Evolutionary conservation across 331 rosid species (phyloP), one percentile per base, ranked within the genome.

Genomic region (Prunus yedoensis): DNA sequence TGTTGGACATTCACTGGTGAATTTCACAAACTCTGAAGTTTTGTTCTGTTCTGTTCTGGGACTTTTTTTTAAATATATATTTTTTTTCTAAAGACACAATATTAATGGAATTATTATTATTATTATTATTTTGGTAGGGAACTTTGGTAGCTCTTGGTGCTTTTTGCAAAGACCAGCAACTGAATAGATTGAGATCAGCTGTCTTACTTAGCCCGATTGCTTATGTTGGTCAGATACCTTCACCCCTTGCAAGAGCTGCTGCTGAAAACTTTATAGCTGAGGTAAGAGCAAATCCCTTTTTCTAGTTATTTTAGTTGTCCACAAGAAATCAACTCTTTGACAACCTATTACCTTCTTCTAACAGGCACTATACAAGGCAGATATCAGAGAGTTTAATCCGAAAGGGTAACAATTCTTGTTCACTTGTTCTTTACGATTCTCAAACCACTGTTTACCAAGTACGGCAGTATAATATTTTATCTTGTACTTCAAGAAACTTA

Each of bases 1-100:
- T 81, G 87, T 95, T 82, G 99, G 99, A 67, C 99, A 95, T 74
- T 95, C 99, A 38, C 92, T 90, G 96, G 97, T 92, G 62, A 82
- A 72, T 77, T 74, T 71, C 63, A 17, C 68, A 10, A 20, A 18
- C 57, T 28, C 64, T 12, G 32, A 54, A 25, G 38, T 35, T 64
- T 18, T 57, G 60, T 69, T 72, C 4, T 56, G 28, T 74, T 18
- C 68, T 66, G 21, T 54, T 38, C 43, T 38, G 9, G 43, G 43
- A 38, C 43, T 35, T 35, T 0, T 35, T 5, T 35, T 25, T 23
- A n/a, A n/a, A 23, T 1, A 25, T 1, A 25, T 25, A 25, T 25
- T 25, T 25, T 25, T 25, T 25, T 6, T 38, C 43, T 38, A 6
- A 38, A 7, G 43, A 38, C 41, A 35, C 41, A 35, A 35, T 38